Base-by-base conservation (phyloP, 163 green algal genomes). In the Scenedesmus sp. region DNA sequence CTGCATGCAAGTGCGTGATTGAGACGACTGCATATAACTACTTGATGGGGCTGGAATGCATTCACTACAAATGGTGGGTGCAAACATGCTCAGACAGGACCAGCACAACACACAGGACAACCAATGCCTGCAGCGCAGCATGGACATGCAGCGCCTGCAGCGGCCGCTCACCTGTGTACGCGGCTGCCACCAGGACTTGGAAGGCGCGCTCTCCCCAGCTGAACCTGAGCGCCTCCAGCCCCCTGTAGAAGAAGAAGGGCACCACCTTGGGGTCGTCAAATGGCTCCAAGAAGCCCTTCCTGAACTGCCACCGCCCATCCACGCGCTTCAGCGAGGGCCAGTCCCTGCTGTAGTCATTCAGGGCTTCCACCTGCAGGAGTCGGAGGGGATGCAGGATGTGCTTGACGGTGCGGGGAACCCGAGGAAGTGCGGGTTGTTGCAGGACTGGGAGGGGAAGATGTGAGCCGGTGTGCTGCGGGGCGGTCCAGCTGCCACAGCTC, bases 231-330 rank as follows among this genome's bases (percentile, higher is more conserved):
- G 72, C 68, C 43, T 93, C 89, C 4, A 95, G 83, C 46, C 93
- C 93, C 10, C 42, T 43, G 70, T 93, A 90, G 51, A 94, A 88
- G 83, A 92, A 93, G 85, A 92, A 94, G 0, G 88, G 46, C 10
- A 91, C 79, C 12, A 90, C 65, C 68, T 89, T 90, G 12, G 92
- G 92, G 59, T 94, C 92, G 10, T 91, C 37, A 15, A 88, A n/a
- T 2, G 85, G 37, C 26, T 81, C 53, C 49, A 94, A 37, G 40
- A 93, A 93, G 84, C 92, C 92, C 24, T 81, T 87, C 37, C 90
- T 83, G 40, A 94, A 79, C 46, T 80, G 51, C 53, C 86, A 76
- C 37, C 79, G 85, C 20, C 85, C 81, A 37, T 89, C 81, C 26
- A 79, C 70, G 4, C 42, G n/a, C 37, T 68, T 85, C 12, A 85